A percentile compares a stretch with the other conserved stretches of the same genome.
phyloP scores from a whole-genome alignment of 257 asterid species.

The Nyctanthes arbortristis region DNA sequence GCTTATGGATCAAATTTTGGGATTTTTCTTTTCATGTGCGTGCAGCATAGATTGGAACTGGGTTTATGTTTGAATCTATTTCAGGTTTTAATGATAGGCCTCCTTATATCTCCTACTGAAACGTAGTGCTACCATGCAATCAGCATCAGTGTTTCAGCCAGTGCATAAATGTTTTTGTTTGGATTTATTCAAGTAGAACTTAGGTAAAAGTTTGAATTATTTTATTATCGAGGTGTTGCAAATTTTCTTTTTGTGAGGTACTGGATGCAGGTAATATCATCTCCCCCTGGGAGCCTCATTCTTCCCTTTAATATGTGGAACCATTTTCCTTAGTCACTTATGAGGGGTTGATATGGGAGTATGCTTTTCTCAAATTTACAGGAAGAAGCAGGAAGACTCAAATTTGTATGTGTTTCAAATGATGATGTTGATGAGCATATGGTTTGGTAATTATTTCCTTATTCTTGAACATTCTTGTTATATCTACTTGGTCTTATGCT shows the following conservation, averaged over 20 bases:
- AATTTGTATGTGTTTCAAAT: conserved; percentile 84
- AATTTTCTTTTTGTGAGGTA: neutral
- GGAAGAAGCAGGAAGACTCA: conserved; percentile 92
- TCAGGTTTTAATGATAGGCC: neutral
- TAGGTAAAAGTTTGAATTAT: neutral
- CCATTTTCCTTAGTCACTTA: neutral
- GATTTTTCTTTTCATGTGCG: neutral
- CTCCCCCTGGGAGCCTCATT: conserved; percentile 4
- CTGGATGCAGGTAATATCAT: neutral
- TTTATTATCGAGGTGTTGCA: neutral
- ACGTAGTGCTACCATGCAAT: neutral
- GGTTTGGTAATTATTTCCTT: conserved; percentile 72
- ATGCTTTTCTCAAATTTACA: conserved; percentile 33
- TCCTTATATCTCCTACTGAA: neutral
- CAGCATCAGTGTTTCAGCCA: neutral
- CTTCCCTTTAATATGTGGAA: neutral
- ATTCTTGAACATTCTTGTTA: conserved; percentile 8
- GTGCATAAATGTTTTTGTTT: neutral
- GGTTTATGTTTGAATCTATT: neutral
- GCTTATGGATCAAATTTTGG: neutral
- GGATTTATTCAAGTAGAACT: neutral
- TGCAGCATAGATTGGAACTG: neutral
- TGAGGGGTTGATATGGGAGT: conserved; percentile 16
- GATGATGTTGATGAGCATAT: conserved; percentile 86
- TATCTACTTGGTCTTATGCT: conserved; percentile 9